Base-by-base conservation (phyloP, 2,329 filamentous ascomycete genomes). In the Monosporascus sp. region DNA sequence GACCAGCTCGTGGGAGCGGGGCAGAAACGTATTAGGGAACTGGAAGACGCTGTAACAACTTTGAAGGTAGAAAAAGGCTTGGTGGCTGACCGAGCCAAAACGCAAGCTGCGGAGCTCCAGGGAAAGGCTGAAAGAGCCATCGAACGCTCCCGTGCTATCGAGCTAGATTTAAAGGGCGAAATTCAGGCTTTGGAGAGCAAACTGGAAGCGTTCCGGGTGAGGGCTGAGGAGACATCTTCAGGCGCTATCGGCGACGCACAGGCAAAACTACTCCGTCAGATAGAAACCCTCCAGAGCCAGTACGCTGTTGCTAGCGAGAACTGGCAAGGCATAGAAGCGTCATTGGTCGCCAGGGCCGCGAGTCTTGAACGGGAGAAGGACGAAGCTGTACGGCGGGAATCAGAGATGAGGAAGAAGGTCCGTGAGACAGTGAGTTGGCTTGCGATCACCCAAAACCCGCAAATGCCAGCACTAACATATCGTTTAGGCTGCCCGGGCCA, bases 251-350 rank as follows among this genome's bases (percentile, higher is more conserved):
- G 91, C 16, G 90, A 96, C 66, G 84, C 88, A 0, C 91, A 96
- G 64, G 89, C 89, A 44, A 97, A 97, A 69, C 78, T 97, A 41
- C 77, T 97, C 44, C 85, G 94, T 41, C 95, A 99, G 71, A 88
- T 99, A 51, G 94, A 99, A 74, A 97, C 90, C 1, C 74, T 99
- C 38, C 94, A 99, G 71, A 94, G 90, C 7, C 95, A 99, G 69
- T 96, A 99, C 71, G 86, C 91, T 1, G 86, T 95, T 52, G 94
- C 94, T 1, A 94, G 90, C 61, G 91, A 96, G 66, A 99, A 99
- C 64, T 99, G 95, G 94, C 92, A 97, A 67, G 90, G 91, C 1
- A 95, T 99, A 57, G 93, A 99, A 70, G 84, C 88, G 9, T 95
- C 90, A 2, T 73, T 99, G 34, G 81, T 93, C 49, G 84, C 90